Evolutionary conservation across 306 rosid species (phyloP), one percentile per base, ranked within the genome.

Genomic region (Coriaria nepalensis): DNA sequence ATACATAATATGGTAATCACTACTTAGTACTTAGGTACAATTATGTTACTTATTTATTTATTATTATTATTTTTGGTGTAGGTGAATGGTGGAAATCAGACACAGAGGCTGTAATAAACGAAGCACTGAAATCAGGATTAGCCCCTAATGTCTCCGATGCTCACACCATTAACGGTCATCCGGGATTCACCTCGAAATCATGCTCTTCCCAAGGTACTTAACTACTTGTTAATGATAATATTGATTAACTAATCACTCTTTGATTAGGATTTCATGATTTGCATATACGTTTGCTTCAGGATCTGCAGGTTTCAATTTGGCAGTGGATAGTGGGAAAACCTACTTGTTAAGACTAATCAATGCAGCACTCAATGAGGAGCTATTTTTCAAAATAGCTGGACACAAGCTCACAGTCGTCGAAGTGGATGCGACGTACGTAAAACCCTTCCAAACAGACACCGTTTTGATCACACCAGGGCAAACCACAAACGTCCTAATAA

Each of bases 51-150:
- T 20, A 20, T 1, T 20, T 1, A 20, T 20, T 20, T 20, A 20
- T 20, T 20, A 20, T 20, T 20, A 20, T 20, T 20, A 3, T 20
- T 20, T 20, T 20, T 55, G 34, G 38, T 72, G 40, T 59, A 86
- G 96, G 64, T 50, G 96, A 83, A 59, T 87, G 96, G 96, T 87
- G 96, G 96, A 87, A 87, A 56, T 83, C 96, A 5, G 94, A 87
- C 40, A 80, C 93, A 2, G 96, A 87, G 57, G 74, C 77, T 6
- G 59, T 87, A n/a, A 74, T 87, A 67, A 87, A 87, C 52, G 83
- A 87, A 68, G 94, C 94, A 47, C 61, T 78, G 0, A 59, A 72
- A 10, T 70, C 93, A 9, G 96, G 96, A 57, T 11, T 74, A 61
- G 93, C 88, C 40, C 96, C 96, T 35, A 87, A 83, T 53, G 88